Evolutionary conservation across 768 basidiomycete genomes (phyloP).

Genomic region (Auriscalpium orientale): DNA sequence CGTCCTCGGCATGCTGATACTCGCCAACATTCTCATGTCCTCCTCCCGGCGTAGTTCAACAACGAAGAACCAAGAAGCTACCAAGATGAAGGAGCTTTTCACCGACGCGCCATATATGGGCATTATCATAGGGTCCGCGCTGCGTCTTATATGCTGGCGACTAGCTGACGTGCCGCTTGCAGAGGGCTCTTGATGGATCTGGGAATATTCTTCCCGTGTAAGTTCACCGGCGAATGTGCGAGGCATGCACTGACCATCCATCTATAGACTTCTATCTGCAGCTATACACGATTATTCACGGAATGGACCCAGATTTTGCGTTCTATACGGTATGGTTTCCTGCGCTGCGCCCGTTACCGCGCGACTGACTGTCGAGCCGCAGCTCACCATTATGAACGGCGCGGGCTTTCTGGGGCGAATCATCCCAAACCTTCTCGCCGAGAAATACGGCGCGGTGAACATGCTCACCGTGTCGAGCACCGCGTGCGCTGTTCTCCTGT

Average conservation of each 20-base stretch:
- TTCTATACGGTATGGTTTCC: slow-evolving; percentile 16
- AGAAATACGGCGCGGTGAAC: slow-evolving; percentile 42
- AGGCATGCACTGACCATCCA: background rate
- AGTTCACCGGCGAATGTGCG: background rate
- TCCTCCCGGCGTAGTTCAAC: background rate
- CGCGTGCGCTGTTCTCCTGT: slow-evolving; percentile 33
- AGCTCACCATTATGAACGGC: slow-evolving; percentile 48
- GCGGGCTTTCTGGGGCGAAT: slow-evolving; percentile 52
- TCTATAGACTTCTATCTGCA: slow-evolving; percentile 20
- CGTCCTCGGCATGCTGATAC: slow-evolving; percentile 12
- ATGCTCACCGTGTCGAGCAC: slow-evolving; percentile 28
- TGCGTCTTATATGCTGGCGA: background rate
- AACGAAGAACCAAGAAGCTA: background rate
- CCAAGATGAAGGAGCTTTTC: slow-evolving; percentile 6
- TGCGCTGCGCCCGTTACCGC: background rate
- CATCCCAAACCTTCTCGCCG: slow-evolving; percentile 47
- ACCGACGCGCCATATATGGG: slow-evolving; percentile 16
- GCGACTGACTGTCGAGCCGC: background rate
- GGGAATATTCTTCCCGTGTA: slow-evolving; percentile 19
- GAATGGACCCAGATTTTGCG: slow-evolving; percentile 13
- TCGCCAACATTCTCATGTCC: slow-evolving; percentile 18
- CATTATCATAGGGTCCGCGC: slow-evolving; percentile 12
- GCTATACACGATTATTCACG: slow-evolving; percentile 16
- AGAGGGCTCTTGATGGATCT: slow-evolving; percentile 10
- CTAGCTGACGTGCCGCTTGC: background rate